Evolutionary conservation across 768 basidiomycete species (phyloP).

Genomic region (Leucosporidium yakuticum): DNA sequence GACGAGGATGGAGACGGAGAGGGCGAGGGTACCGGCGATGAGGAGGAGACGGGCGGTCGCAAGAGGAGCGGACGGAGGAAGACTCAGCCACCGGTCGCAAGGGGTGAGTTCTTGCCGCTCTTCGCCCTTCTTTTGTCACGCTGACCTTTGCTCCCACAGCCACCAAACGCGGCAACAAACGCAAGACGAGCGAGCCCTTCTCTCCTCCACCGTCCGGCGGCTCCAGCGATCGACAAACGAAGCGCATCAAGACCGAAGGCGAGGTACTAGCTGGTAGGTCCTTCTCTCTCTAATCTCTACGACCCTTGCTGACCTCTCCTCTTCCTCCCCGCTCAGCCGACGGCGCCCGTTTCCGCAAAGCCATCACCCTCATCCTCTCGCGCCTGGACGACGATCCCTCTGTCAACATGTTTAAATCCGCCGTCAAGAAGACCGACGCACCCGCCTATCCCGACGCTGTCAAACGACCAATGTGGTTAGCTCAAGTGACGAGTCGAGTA

Average conservation of each 20-base stretch:
- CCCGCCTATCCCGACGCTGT: slow-evolving; percentile 24
- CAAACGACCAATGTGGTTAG: slow-evolving; percentile 15
- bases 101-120: no score
- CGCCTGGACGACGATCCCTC: slow-evolving; percentile 15
- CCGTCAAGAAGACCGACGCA: slow-evolving; percentile 9
- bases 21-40: not conserved
- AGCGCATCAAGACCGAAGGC: slow-evolving; percentile 4
- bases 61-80: no score
- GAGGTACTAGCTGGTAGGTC: not conserved
- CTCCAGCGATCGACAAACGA: not conserved
- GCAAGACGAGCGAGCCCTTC: slow-evolving; percentile 10
- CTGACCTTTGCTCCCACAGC: not conserved
- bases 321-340: not conserved
- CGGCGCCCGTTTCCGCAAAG: not conserved
- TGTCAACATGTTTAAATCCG: slow-evolving; percentile 23
- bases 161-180: slow-evolving; percentile 5
- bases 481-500: slow-evolving; percentile 18
- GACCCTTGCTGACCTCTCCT: not conserved
- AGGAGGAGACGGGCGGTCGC: not conserved
- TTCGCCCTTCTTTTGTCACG: no score
- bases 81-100: no score
- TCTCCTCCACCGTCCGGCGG: not conserved
- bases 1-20: not conserved
- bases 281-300: no score
- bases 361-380: slow-evolving; percentile 7